Conservation (phyloP, 345 rosid species). For the Eucalyptus decipiens region DNA sequence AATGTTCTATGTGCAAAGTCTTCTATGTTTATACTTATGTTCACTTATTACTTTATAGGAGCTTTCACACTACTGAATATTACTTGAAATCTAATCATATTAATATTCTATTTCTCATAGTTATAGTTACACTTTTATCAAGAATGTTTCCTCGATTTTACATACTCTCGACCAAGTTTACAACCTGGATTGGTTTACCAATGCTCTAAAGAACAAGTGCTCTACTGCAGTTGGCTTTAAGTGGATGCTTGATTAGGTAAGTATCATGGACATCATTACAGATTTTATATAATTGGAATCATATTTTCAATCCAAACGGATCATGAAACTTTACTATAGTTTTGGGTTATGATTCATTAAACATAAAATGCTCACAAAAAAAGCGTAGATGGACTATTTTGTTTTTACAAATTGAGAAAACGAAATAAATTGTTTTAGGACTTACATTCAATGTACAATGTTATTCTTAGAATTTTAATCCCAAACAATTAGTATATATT, state of each 20-base stretch:
- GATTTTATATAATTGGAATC: background rate
- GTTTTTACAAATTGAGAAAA: background rate
- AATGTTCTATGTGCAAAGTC: too few species aligned
- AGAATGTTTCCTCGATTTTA: background rate
- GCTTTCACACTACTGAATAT: too few species aligned
- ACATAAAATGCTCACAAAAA: background rate
- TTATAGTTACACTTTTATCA: background rate
- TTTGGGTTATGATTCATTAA: background rate
- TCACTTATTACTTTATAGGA: too few species aligned
- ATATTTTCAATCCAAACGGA: background rate
- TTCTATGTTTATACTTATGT: too few species aligned
- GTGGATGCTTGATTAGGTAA: conserved; percentile 98
- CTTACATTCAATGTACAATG: background rate
- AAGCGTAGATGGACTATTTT: background rate
- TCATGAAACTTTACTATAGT: background rate
- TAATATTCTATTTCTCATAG: too few species aligned
- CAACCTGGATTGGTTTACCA: conserved; percentile 75
- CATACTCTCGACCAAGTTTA: background rate
- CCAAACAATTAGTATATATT: too few species aligned
- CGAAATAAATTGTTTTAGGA: too few species aligned
- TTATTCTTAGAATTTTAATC: too few species aligned
- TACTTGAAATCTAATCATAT: too few species aligned
- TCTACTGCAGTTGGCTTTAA: conserved; percentile 84
- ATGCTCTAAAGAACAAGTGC: conserved; percentile 90
- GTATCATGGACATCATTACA: background rate